A percentile compares a stretch with the other conserved stretches of the same genome.
Conservation (phyloP, 2,329 filamentous ascomycete species). For the Ophiostoma perfectum region DNA sequence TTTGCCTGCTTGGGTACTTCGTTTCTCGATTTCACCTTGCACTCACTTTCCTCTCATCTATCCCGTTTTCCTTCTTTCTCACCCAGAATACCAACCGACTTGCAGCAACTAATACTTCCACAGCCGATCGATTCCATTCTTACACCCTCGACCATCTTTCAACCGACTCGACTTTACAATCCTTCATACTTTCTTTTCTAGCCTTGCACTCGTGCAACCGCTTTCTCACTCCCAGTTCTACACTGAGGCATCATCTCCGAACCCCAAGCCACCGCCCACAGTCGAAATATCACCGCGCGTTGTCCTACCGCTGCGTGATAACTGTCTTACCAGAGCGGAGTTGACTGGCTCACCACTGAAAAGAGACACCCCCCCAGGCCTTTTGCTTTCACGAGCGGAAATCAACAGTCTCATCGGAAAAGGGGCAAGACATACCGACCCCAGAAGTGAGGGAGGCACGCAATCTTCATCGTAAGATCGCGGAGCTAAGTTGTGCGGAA, state of each 20-base stretch:
- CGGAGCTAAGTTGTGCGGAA: conserved; percentile 12
- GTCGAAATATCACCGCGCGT: conserved; percentile 11
- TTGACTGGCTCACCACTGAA: conserved; percentile 7
- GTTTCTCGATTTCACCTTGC: not conserved
- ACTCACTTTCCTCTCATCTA: not conserved
- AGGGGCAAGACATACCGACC: not conserved
- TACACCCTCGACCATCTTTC: not conserved
- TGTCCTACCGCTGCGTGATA: conserved; percentile 19
- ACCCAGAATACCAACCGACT: too few species aligned
- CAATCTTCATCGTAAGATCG: conserved; percentile 10
- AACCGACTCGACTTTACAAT: not conserved
- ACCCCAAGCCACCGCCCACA: conserved; percentile 19
- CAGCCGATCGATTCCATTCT: not conserved
- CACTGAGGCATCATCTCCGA: conserved; percentile 21
- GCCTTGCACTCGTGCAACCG: conserved; percentile 17
- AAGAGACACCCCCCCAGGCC: not conserved
- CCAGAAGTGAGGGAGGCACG: not conserved
- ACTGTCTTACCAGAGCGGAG: conserved; percentile 17
- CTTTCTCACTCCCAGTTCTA: not conserved
- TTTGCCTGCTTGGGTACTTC: conserved; percentile 6
- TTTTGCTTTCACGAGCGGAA: conserved; percentile 1
- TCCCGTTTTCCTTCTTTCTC: not conserved
- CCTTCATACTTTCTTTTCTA: not conserved
- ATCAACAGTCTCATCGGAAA: conserved; percentile 8
- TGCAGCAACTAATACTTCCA: not conserved